These are phyloP conservation scores for Penicillium rolfsii DNA, from an alignment of 2,329 filamentous ascomycete genomes.

Conservation along the genomic window DNA sequence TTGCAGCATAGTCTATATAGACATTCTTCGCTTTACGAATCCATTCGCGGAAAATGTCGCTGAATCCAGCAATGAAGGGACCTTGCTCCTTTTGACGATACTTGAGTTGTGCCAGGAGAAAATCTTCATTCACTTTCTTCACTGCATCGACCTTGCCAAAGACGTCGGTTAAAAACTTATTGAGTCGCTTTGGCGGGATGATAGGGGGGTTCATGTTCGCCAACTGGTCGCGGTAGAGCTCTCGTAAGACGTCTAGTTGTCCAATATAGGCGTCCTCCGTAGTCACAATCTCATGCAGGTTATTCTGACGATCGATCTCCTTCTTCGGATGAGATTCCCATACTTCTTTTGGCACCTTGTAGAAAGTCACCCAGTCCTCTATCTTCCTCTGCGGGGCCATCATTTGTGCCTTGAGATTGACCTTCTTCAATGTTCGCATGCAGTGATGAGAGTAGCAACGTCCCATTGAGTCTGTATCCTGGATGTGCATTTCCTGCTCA, in stretches of 20 bases:
- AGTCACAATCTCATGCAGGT: constrained; percentile 91
- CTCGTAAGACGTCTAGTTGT: constrained; percentile 81
- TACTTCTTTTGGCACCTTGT: constrained; percentile 77
- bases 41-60: constrained; percentile 97
- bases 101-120: constrained; percentile 88
- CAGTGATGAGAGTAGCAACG: constrained; percentile 95
- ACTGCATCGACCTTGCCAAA: constrained; percentile 91
- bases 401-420: constrained; percentile 77
- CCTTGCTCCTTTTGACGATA: constrained; percentile 97
- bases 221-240: constrained; percentile 83
- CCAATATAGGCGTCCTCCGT: constrained; percentile 91
- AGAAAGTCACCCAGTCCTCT: constrained; percentile 88
- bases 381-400: constrained; percentile 69
- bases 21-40: constrained; percentile 87
- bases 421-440: constrained; percentile 90
- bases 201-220: constrained; percentile 74
- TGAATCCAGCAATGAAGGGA: constrained; percentile 90
- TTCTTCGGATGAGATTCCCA: constrained; percentile 74
- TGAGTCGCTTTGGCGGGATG: constrained; percentile 74
- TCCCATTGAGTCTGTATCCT: constrained; percentile 62
- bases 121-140: constrained; percentile 88
- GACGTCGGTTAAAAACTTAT: constrained; percentile 79
- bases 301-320: constrained; percentile 90
- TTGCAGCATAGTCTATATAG: constrained; percentile 89
- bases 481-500: constrained; percentile 68